Percentiles rank a stretch among this genome's conserved stretches.
Conservation (phyloP, 768 basidiomycete species). For the Leccinellum rugosiceps region DNA sequence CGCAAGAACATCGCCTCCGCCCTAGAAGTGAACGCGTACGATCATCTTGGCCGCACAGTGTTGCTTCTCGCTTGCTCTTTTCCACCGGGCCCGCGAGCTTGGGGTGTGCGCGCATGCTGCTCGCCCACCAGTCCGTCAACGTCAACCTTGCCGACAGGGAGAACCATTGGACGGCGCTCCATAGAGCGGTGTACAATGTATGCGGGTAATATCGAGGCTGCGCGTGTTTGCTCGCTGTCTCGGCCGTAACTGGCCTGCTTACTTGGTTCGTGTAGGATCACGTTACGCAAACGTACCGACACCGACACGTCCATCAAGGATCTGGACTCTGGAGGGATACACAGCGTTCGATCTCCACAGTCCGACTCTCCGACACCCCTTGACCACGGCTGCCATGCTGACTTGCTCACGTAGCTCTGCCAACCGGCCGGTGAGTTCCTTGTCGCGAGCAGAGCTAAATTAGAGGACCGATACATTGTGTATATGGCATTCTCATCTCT, state of each 20-base stretch:
- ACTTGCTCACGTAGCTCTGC: constrained; percentile 85
- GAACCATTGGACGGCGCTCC: constrained; percentile 88
- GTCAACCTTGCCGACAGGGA: constrained; percentile 81
- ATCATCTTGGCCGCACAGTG: constrained; percentile 70
- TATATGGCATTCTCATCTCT: not conserved
- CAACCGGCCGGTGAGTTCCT: constrained; percentile 60
- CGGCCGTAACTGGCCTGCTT: not conserved
- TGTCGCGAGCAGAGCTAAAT: not conserved
- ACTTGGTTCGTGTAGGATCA: constrained; percentile 45
- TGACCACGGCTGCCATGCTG: constrained; percentile 35
- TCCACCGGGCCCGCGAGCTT: constrained; percentile 57
- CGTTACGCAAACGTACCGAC: constrained; percentile 73
- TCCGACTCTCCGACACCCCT: constrained; percentile 60
- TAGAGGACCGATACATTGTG: not conserved
- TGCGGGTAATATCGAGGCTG: constrained; percentile 67
- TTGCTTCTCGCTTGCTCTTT: constrained; percentile 79
- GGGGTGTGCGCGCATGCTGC: constrained; percentile 74
- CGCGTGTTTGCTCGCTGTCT: constrained; percentile 39
- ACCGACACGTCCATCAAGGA: constrained; percentile 75
- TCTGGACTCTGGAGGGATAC: constrained; percentile 80
- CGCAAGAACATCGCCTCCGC: constrained; percentile 38
- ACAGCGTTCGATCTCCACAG: constrained; percentile 94
- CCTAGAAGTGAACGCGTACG: constrained; percentile 67
- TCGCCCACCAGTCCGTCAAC: constrained; percentile 71
- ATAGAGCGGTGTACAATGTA: constrained; percentile 88